Conservation (phyloP, 192 early-diverging fungal genomes). For the Rhizoclosmatium globosum region DNA sequence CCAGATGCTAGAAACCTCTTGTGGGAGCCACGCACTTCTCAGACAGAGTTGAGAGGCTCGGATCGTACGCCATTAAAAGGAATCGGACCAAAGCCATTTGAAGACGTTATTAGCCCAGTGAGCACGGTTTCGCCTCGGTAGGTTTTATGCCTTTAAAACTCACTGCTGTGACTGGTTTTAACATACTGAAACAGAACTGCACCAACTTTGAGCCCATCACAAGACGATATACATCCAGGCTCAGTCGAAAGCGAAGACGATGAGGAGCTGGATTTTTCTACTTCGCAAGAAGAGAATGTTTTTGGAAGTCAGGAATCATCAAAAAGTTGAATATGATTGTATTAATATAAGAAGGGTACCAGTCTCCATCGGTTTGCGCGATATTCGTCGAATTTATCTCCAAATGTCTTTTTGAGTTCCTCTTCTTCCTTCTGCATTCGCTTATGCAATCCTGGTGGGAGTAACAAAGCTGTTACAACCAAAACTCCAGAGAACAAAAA, state of each 20-base stretch:
- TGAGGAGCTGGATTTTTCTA: neutral
- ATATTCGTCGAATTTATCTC: neutral
- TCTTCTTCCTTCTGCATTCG: conserved; percentile 8
- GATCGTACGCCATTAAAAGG: conserved; percentile 26
- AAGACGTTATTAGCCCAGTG: conserved; percentile 16
- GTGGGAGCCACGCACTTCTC: neutral
- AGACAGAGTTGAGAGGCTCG: neutral
- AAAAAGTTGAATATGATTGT: neutral
- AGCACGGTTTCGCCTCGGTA: conserved; percentile 32
- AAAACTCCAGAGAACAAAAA: neutral
- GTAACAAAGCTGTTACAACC: neutral
- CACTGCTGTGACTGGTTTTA: no score
- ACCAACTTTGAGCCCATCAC: conserved; percentile 12
- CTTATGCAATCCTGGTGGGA: neutral
- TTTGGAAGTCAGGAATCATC: neutral
- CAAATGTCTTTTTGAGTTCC: conserved; percentile 14
- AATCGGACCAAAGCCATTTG: conserved; percentile 10
- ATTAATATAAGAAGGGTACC: conserved; percentile 11
- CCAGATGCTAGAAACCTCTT: neutral
- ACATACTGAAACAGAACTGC: neutral
- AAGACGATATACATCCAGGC: neutral
- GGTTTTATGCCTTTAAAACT: neutral
- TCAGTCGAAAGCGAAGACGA: neutral
- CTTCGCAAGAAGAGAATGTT: neutral
- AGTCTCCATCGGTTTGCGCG: conserved; percentile 6